Evolutionary conservation across 2,329 filamentous ascomycete species (phyloP), one percentile per base, ranked within the genome.

Genomic region (Juglanconis juglandina): DNA sequence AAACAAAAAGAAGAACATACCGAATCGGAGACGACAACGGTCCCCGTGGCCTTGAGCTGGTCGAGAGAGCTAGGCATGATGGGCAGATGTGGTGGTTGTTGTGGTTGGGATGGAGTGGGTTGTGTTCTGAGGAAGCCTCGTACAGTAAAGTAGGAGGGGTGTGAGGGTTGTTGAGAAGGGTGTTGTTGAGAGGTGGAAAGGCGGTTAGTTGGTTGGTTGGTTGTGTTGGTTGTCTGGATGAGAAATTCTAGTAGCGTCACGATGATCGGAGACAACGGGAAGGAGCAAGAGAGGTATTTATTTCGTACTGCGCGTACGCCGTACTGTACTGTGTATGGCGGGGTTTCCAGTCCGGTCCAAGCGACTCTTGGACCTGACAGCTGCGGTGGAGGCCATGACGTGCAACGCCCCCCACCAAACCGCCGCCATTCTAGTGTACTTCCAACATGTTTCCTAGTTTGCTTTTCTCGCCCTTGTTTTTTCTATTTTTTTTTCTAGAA

Each of bases 11-110:
- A 17, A 17, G 17, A 17, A 17, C 24, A 10, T 32, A 48, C 46
- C 79, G 94, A 96, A 83, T 98, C 95, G 78, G 90, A 94, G 78
- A 98, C 95, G 74, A 98, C 95, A 67, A 91, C 92, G 74, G 95
- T 99, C 88, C 95, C 95, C 76, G 89, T 79, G 82, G 91, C 88
- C 86, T 99, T 99, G 77, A 99, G 87, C 83, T 98, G 93, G 72
- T 98, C 95, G 72, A 99, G 90, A 78, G 93, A 91, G 79, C 81
- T 89, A 78, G 91, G 79, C 93, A 97, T 97, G 52, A 67, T 78
- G 68, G 67, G 62, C 30, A 41, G 39, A 37, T 52, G 50, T 57
- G 58, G 59, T 64, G 35, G 56, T 49, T 24, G 24, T 33, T 33
- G 33, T 54, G 14, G 41, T 53, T 60, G 47, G n/a, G 17, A 17